Evolutionary conservation across 176 grass and related monocot species (phyloP), one percentile per base, ranked within the genome.

Genomic region (Carex littledalei): DNA sequence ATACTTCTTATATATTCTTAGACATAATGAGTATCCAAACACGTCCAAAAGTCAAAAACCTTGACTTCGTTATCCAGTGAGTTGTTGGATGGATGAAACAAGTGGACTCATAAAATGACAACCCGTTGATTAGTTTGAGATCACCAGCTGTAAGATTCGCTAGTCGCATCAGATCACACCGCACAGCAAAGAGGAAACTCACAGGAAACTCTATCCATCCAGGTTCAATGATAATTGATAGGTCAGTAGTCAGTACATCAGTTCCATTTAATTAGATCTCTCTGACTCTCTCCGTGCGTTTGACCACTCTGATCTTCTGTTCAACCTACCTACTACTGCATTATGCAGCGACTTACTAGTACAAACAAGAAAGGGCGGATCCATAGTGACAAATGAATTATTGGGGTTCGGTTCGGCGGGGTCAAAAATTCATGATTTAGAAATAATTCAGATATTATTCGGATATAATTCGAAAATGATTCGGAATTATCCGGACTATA

Each of bases 171-270:
- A 32, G 32, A 68, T 17, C 66, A 49, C n/a, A 50, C 43, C 43
- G 20, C 39, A 24, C 43, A 74, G n/a, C n/a, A n/a, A n/a, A n/a
- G n/a, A n/a, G 70, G 70, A 70, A 70, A 70, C 67, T 70, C 67
- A 41, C 67, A 32, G 63, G 63, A 14, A 73, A 73, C 41, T 47
- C 18, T 45, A 12, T 72, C 68, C 20, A 45, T 72, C 39, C 37
- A 71, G 37, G 67, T 71, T 41, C 18, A 5, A 41, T 45, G 17
- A 71, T 71, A n/a, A n/a, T n/a, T n/a, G n/a, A n/a, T n/a, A n/a
- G n/a, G n/a, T n/a, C n/a, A n/a, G n/a, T n/a, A 6, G 67, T 20
- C 35, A n/a, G 15, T 20, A 3, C 47, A 17, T 45, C 12, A 67
- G 64, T 50, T 50, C 47, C 47, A 50, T 50, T 50, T 50, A 39